Evolutionary conservation across 306 rosid species (phyloP).

Genomic region (Datisca glomerata): DNA sequence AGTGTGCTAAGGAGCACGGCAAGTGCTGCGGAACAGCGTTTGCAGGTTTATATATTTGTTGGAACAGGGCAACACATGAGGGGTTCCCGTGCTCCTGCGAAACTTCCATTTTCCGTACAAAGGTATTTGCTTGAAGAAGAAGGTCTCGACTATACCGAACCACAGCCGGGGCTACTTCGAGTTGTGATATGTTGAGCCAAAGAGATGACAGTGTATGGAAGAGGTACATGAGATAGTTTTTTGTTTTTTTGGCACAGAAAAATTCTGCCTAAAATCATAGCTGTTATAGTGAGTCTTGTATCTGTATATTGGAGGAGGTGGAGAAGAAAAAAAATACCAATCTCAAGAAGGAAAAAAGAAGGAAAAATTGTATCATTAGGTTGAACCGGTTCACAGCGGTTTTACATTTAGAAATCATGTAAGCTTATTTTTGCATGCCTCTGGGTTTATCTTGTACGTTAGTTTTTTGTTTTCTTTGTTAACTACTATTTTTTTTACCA

Average conservation of each 20-base stretch:
- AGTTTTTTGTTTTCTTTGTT: constrained; percentile 17
- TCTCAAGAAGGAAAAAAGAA: background rate
- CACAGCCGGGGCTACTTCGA: constrained; percentile 83
- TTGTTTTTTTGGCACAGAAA: constrained; percentile 30
- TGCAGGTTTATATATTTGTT: constrained; percentile 76
- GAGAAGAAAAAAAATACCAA: constrained; percentile 1
- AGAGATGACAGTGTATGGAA: constrained; percentile 23
- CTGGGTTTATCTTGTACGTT: constrained; percentile 65
- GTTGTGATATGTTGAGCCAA: constrained; percentile 59
- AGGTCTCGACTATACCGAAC: constrained; percentile 76
- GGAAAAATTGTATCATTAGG: constrained; percentile 51
- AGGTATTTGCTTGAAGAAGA: constrained; percentile 87
- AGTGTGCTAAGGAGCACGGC: constrained; percentile 67
- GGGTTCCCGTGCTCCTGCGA: constrained; percentile 83
- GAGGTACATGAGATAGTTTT: constrained; percentile 44
- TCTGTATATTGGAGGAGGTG: constrained; percentile 55
- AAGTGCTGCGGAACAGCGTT: constrained; percentile 59
- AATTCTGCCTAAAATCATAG: constrained; percentile 37
- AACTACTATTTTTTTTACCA: background rate
- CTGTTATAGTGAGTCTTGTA: constrained; percentile 76
- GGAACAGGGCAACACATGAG: constrained; percentile 96
- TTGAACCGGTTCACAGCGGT: constrained; percentile 32
- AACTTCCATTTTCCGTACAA: constrained; percentile 86
- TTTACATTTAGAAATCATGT: constrained; percentile 23
- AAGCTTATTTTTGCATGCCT: constrained; percentile 21